Evolutionary conservation across 108 stramenopile species (phyloP).

Genomic region (Bacterosira constricta): DNA sequence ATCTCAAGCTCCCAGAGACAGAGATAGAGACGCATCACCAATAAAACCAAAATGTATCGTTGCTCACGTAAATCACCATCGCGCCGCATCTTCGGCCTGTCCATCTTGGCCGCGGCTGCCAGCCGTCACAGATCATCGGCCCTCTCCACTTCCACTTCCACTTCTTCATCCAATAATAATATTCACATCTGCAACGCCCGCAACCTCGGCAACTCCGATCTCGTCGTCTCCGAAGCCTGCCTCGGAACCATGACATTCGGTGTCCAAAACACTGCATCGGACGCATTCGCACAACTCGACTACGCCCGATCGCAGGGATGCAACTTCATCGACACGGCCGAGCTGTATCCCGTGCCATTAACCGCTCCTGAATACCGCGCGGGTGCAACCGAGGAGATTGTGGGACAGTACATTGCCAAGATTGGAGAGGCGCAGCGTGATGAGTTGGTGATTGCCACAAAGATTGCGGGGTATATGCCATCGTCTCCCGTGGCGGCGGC

Average conservation of each 20-base stretch:
- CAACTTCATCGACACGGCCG: slow-evolving; percentile 57
- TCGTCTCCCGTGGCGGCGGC: slow-evolving; percentile 36
- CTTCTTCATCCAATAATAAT: too few species aligned
- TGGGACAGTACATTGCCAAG: slow-evolving; percentile 26
- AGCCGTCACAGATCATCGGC: too few species aligned
- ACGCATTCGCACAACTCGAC: slow-evolving; percentile 51
- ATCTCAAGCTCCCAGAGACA: too few species aligned
- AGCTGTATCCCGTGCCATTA: slow-evolving; percentile 46
- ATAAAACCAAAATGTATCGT: too few species aligned
- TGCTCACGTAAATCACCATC: too few species aligned
- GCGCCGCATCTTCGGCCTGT: too few species aligned
- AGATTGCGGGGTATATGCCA: slow-evolving; percentile 28
- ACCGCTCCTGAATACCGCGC: slow-evolving; percentile 33
- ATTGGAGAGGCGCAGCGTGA: slow-evolving; percentile 26
- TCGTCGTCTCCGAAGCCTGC: slow-evolving; percentile 80
- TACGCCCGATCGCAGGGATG: slow-evolving; percentile 37
- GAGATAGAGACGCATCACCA: too few species aligned
- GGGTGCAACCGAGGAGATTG: slow-evolving; percentile 45
- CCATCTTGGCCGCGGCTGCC: too few species aligned
- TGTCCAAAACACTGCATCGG: slow-evolving; percentile 28
- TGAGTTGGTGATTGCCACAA: slow-evolving; percentile 34
- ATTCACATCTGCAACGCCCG: slow-evolving; percentile 31
- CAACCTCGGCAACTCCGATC: slow-evolving; percentile 65
- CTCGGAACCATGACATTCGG: slow-evolving; percentile 53
- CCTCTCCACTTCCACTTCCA: slow-evolving; percentile 5